Conservation (phyloP, 345 rosid species). For the Cardamine resedifolia region DNA sequence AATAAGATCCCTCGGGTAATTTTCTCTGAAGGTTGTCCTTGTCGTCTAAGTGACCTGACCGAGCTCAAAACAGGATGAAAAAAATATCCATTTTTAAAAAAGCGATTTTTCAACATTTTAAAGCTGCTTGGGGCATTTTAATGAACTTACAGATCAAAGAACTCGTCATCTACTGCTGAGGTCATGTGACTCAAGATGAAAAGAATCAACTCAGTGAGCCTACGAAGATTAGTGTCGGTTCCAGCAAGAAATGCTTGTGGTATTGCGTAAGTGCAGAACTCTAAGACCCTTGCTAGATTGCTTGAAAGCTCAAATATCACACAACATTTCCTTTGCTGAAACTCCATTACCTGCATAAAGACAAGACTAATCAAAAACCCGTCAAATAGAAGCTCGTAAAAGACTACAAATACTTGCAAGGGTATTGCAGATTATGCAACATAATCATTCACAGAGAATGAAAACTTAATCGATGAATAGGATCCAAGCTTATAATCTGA, state of each 20-base stretch:
- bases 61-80: neutral
- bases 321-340: slow-evolving; percentile 85
- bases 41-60: slow-evolving; percentile 73
- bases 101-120: neutral
- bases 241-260: slow-evolving; percentile 86
- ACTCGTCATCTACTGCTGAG: slow-evolving; percentile 81
- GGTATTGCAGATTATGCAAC: neutral
- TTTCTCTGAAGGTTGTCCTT: slow-evolving; percentile 72
- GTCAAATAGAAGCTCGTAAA: neutral
- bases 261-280: slow-evolving; percentile 81
- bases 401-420: slow-evolving; percentile 1
- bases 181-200: slow-evolving; percentile 84
- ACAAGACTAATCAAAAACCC: slow-evolving; percentile 13
- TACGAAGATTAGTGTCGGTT: slow-evolving; percentile 80
- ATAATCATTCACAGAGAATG: neutral
- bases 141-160: slow-evolving; percentile 80
- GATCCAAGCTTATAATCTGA: slow-evolving; percentile 20
- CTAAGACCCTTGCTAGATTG: slow-evolving; percentile 88
- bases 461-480: neutral
- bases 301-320: slow-evolving; percentile 92
- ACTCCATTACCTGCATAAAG: slow-evolving; percentile 63
- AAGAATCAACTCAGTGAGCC: slow-evolving; percentile 80
- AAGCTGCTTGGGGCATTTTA: neutral
- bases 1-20: slow-evolving; percentile 74
- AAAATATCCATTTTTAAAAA: neutral